phyloP scores from a whole-genome alignment of 257 asterid genomes.

The Parsonsia alboflavescens region DNA sequence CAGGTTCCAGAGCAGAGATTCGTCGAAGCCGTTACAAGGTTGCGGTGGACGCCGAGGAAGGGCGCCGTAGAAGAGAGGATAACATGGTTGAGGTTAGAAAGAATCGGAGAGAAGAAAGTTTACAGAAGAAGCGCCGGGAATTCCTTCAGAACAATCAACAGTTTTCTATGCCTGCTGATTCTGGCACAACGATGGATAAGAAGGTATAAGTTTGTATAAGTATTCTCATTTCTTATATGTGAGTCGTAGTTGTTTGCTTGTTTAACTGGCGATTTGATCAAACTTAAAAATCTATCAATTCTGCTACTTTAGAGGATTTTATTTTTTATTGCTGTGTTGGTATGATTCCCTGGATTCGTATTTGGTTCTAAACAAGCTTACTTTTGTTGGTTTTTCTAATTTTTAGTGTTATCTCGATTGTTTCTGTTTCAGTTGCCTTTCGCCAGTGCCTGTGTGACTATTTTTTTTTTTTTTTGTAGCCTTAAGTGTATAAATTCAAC shows the following conservation, averaged over 20 bases:
- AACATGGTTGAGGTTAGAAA: conserved; percentile 94
- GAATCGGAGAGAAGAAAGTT: conserved; percentile 77
- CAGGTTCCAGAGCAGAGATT: conserved; percentile 57
- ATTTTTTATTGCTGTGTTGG: background rate
- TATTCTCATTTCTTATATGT: background rate
- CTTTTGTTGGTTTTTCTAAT: background rate
- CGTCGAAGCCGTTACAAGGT: conserved; percentile 91
- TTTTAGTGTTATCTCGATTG: background rate
- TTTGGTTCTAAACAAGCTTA: background rate
- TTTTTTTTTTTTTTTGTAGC: too few relatives aligned
- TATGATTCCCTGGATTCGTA: background rate
- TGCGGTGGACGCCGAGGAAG: conserved; percentile 91
- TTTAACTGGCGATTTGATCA: background rate
- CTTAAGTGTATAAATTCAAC: too few relatives aligned
- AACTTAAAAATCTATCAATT: too few relatives aligned
- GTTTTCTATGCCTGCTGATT: conserved; percentile 41
- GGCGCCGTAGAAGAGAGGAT: conserved; percentile 88
- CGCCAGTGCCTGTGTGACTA: background rate
- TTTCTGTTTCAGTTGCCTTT: background rate
- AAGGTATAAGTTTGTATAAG: conserved; percentile 35
- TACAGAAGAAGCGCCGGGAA: conserved; percentile 92
- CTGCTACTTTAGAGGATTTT: background rate
- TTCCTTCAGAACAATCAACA: conserved; percentile 40
- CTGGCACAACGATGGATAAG: conserved; percentile 37
- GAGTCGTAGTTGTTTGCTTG: background rate